Evolutionary conservation across 768 basidiomycete species (phyloP).

Genomic region (Chalciporus chontae): DNA sequence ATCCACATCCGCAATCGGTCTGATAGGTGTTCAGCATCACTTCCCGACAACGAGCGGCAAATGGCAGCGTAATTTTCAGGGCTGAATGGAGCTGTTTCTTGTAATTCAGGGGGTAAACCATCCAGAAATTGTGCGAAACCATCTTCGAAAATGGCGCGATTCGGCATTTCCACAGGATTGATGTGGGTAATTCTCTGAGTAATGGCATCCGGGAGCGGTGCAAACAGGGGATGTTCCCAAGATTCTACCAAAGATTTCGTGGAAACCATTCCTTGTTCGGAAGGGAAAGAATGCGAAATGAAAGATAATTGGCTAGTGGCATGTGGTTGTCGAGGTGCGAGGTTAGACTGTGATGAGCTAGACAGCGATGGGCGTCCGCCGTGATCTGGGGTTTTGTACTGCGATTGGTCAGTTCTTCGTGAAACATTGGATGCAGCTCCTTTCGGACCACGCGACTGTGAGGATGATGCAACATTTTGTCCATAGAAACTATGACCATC

Average conservation of each 20-base stretch:
- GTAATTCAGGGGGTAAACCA: constrained; percentile 50
- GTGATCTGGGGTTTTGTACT: constrained; percentile 24
- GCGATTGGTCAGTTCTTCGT: constrained; percentile 16
- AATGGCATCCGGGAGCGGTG: constrained; percentile 56
- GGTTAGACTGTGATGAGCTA: constrained; percentile 20
- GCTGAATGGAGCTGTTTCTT: constrained; percentile 57
- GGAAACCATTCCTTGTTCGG: constrained; percentile 36
- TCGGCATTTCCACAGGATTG: constrained; percentile 59
- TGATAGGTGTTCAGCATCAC: constrained; percentile 29
- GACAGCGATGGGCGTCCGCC: constrained; percentile 16
- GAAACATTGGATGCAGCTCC: constrained; percentile 24
- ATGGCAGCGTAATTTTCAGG: constrained; percentile 53
- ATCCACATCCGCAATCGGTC: constrained; percentile 52
- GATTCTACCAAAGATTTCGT: constrained; percentile 48
- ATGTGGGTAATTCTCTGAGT: constrained; percentile 51
- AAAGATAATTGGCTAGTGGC: constrained; percentile 36
- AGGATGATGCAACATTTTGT: constrained; percentile 42
- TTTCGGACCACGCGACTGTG: constrained; percentile 22
- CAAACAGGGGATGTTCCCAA: constrained; percentile 57
- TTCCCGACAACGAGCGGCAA: constrained; percentile 43
- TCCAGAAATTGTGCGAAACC: constrained; percentile 45
- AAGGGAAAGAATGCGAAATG: constrained; percentile 40
- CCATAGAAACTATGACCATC: constrained; percentile 45
- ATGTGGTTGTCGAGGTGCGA: constrained; percentile 23
- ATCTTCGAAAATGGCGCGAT: constrained; percentile 50